Conservation (phyloP, 2,329 filamentous ascomycete genomes). For the Tolypocladium ovalisporum region DNA sequence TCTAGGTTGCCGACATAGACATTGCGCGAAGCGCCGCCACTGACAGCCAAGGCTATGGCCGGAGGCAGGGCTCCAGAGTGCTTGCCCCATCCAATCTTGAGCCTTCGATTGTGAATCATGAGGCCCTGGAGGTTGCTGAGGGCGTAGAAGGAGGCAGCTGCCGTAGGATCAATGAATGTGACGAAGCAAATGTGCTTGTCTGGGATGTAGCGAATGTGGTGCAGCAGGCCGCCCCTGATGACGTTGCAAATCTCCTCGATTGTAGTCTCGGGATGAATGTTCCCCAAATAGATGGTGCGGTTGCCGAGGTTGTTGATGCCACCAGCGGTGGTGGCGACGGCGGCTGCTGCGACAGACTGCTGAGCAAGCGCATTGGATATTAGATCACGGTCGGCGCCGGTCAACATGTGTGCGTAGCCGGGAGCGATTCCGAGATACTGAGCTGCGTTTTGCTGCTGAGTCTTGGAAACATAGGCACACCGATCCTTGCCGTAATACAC, state of each 20-base stretch:
- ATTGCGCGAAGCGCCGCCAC: constrained; percentile 92
- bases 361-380: constrained; percentile 95
- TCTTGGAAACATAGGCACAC: constrained; percentile 98
- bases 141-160: constrained; percentile 94
- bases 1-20: constrained; percentile 97
- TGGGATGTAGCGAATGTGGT: constrained; percentile 97
- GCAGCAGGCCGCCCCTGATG: constrained; percentile 84
- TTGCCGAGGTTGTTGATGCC: constrained; percentile 97
- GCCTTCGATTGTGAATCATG: constrained; percentile 96
- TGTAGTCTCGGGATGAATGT: constrained; percentile 97
- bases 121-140: constrained; percentile 93
- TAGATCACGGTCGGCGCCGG: constrained; percentile 88
- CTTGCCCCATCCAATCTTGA: constrained; percentile 99
- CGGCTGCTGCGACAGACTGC: constrained; percentile 92
- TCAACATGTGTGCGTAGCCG: constrained; percentile 91
- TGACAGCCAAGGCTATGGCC: constrained; percentile 90
- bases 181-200: constrained; percentile 99
- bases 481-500: constrained; percentile 99
- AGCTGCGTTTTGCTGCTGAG: constrained; percentile 96
- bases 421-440: constrained; percentile 97
- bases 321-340: constrained; percentile 90
- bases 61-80: constrained; percentile 93
- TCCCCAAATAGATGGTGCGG: constrained; percentile 93
- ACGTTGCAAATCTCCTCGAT: constrained; percentile 99
- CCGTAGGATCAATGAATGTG: constrained; percentile 97